Conservation (phyloP, 495 filamentous ascomycete species). For the Xylaria scruposa region DNA sequence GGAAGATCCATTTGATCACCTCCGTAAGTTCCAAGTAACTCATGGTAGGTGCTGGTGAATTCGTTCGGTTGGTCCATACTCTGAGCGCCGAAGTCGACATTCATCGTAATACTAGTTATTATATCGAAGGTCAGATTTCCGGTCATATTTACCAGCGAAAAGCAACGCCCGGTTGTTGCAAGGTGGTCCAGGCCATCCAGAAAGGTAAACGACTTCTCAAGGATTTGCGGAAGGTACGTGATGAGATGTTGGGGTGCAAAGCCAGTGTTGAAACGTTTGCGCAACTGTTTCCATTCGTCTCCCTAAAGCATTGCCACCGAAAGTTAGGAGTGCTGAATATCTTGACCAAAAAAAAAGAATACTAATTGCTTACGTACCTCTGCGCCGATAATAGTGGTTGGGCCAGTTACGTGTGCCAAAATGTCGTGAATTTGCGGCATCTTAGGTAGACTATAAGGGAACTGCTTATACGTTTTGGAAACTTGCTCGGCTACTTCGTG, state of each 20-base stretch:
- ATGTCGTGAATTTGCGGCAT: conserved; percentile 41
- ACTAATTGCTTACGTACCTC: conserved; percentile 32
- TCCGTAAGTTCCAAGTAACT: conserved; percentile 30
- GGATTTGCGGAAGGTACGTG: conserved; percentile 40
- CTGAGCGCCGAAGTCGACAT: conserved; percentile 35
- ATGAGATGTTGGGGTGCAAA: conserved; percentile 42
- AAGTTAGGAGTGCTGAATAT: not conserved
- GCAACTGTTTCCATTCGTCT: conserved; percentile 38
- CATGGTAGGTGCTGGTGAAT: conserved; percentile 39
- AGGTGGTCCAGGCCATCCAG: conserved; percentile 25
- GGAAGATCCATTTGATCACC: conserved; percentile 27
- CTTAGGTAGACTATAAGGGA: conserved; percentile 53
- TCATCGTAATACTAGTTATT: conserved; percentile 46
- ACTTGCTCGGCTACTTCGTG: conserved; percentile 56
- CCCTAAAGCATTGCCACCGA: conserved; percentile 11
- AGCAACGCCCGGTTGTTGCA: conserved; percentile 28
- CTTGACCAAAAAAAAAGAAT: not conserved
- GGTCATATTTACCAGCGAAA: conserved; percentile 5
- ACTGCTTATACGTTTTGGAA: conserved; percentile 42
- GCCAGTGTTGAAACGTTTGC: conserved; percentile 42
- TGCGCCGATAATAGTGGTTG: conserved; percentile 42
- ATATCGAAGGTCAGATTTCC: conserved; percentile 33
- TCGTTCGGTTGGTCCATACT: conserved; percentile 22
- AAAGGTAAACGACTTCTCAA: conserved; percentile 36
- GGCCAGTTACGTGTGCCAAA: conserved; percentile 45